These are phyloP conservation scores for Knoxdaviesia proteae DNA, from an alignment of 2,329 filamentous ascomycete genomes.

Conservation along the genomic window DNA sequence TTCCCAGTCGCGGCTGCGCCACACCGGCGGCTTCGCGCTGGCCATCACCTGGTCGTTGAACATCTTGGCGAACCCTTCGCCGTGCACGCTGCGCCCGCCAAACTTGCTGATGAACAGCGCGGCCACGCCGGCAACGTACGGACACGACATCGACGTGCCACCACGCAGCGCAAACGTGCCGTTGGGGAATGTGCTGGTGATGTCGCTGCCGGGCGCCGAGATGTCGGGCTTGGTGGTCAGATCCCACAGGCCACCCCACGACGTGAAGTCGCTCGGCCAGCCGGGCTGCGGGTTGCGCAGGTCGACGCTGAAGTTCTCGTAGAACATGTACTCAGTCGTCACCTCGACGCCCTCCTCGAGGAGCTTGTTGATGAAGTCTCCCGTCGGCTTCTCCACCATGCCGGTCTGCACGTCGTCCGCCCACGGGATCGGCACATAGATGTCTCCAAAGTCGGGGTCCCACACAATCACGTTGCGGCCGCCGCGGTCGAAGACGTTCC, in stretches of 20 bases:
- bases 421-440: no score
- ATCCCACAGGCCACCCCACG: slow-evolving; percentile 31
- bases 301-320: slow-evolving; percentile 10
- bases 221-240: slow-evolving; percentile 29
- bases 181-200: slow-evolving; percentile 26
- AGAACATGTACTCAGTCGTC: slow-evolving; percentile 18
- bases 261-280: slow-evolving; percentile 23
- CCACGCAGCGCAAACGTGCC: slow-evolving; percentile 23
- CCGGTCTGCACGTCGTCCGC: slow-evolving; percentile 8
- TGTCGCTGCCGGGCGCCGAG: slow-evolving; percentile 24
- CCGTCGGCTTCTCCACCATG: slow-evolving; percentile 11
- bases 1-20: slow-evolving; percentile 9
- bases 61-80: slow-evolving; percentile 6
- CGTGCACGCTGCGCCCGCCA: slow-evolving; percentile 18
- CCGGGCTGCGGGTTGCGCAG: slow-evolving; percentile 13
- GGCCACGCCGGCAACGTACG: slow-evolving; percentile 29
- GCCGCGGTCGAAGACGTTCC: no score
- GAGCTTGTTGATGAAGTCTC: slow-evolving; percentile 10
- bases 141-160: slow-evolving; percentile 35
- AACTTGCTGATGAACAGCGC: slow-evolving; percentile 21
- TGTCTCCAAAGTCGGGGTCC: no score
- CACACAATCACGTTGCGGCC: no score
- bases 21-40: slow-evolving; percentile 1
- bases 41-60: slow-evolving; percentile 2
- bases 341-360: slow-evolving; percentile 12